Evolutionary conservation across 805 yeast genomes (phyloP).

Genomic region (Candida loeiensis): DNA sequence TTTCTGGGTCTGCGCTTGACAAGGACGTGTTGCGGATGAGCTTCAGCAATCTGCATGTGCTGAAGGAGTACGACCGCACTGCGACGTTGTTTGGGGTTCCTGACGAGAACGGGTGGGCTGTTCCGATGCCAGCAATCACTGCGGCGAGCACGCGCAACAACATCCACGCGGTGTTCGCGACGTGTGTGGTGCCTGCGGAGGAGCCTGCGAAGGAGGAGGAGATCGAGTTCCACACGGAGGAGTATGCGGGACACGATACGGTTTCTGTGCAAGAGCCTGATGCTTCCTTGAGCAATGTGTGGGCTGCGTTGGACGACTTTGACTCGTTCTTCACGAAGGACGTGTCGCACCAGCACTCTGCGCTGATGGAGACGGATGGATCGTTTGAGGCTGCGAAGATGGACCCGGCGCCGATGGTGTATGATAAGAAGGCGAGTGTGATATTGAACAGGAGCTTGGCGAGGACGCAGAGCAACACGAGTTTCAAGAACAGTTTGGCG

Average conservation of each 20-base stretch:
- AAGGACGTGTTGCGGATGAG: conserved; percentile 90
- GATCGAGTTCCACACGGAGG: conserved; percentile 60
- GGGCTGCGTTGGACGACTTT: conserved; percentile 86
- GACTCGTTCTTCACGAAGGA: conserved; percentile 85
- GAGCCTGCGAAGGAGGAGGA: conserved; percentile 36
- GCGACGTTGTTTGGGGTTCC: conserved; percentile 94
- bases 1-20: conserved; percentile 89
- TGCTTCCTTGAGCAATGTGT: conserved; percentile 80
- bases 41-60: conserved; percentile 73
- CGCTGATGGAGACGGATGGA: conserved; percentile 62
- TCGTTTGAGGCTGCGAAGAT: conserved; percentile 45
- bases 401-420: conserved; percentile 73
- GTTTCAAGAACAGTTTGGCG: conserved; percentile 72
- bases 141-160: conserved; percentile 87
- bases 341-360: conserved; percentile 40
- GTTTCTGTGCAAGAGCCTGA: conserved; percentile 58
- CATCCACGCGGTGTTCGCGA: conserved; percentile 91
- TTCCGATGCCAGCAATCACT: conserved; percentile 91
- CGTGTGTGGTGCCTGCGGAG: conserved; percentile 54
- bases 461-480: conserved; percentile 68
- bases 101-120: conserved; percentile 93
- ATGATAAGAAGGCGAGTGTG: conserved; percentile 76
- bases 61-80: conserved; percentile 78
- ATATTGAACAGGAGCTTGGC: conserved; percentile 71
- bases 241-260: conserved; percentile 41